These are phyloP conservation scores for Spathaspora sp. DNA, from an alignment of 1,139 yeast species.

Conservation along the genomic window DNA sequence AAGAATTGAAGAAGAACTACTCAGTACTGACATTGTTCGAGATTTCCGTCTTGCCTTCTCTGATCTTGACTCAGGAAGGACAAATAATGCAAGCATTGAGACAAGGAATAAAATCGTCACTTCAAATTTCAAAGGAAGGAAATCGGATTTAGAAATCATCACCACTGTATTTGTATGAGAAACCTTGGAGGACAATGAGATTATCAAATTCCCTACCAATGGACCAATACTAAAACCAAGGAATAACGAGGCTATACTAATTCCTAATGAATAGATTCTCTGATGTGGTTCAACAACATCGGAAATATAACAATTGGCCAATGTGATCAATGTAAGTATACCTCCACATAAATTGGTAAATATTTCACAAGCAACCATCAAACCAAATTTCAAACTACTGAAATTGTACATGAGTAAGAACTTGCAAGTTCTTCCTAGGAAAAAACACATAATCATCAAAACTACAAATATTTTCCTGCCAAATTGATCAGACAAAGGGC, in stretches of 20 bases:
- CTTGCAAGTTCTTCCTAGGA: constrained; percentile 26
- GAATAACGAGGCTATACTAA: constrained; percentile 55
- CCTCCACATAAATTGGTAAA: constrained; percentile 60
- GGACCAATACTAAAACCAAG: constrained; percentile 70
- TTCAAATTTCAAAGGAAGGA: constrained; percentile 32
- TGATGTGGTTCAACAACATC: constrained; percentile 60
- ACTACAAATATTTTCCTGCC: constrained; percentile 57
- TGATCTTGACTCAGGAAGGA: constrained; percentile 63
- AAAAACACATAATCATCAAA: constrained; percentile 26
- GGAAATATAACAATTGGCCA: constrained; percentile 59
- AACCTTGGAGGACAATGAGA: constrained; percentile 16
- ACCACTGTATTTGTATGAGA: constrained; percentile 4
- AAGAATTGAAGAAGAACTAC: constrained; percentile 9
- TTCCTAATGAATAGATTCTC: constrained; percentile 57
- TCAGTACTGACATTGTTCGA: constrained; percentile 34
- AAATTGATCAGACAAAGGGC: constrained; percentile 60
- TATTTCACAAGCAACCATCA: constrained; percentile 35
- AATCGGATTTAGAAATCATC: constrained; percentile 20
- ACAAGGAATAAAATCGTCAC: constrained; percentile 23
- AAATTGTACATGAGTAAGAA: constrained; percentile 29
- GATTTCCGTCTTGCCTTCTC: constrained; percentile 45
- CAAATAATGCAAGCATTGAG: constrained; percentile 29
- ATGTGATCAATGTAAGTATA: constrained; percentile 45
- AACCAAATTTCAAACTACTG: constrained; percentile 30
- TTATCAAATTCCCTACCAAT: constrained; percentile 46